These are phyloP conservation scores for Phytophthora nicotianae DNA, from an alignment of 352 stramenopile genomes.

Conservation along the genomic window DNA sequence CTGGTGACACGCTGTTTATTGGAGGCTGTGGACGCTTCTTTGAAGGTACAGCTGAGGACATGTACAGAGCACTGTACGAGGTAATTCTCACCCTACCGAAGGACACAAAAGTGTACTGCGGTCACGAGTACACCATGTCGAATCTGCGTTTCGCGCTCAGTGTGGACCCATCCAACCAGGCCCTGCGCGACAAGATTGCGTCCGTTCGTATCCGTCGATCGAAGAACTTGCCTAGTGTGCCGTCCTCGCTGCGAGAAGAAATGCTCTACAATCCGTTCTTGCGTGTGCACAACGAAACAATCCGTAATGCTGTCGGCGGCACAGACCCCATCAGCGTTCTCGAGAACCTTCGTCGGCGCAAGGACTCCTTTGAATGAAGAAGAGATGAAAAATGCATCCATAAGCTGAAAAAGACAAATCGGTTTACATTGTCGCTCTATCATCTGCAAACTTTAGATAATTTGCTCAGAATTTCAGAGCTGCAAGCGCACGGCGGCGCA, in stretches of 20 bases:
- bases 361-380: slow-evolving; percentile 74
- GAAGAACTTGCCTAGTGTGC: slow-evolving; percentile 92
- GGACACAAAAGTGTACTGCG: slow-evolving; percentile 90
- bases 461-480: slow-evolving; percentile 33
- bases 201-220: slow-evolving; percentile 73
- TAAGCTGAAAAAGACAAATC: slow-evolving; percentile 4
- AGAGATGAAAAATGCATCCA: neutral
- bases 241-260: slow-evolving; percentile 87
- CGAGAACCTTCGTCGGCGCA: slow-evolving; percentile 75
- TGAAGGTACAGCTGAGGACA: slow-evolving; percentile 87
- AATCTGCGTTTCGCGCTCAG: slow-evolving; percentile 94
- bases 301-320: slow-evolving; percentile 79
- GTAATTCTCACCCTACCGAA: slow-evolving; percentile 86
- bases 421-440: neutral
- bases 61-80: slow-evolving; percentile 89
- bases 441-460: slow-evolving; percentile 10
- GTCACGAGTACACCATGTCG: slow-evolving; percentile 93
- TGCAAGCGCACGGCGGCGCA: slow-evolving; percentile 33
- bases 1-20: slow-evolving; percentile 89
- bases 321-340: slow-evolving; percentile 82
- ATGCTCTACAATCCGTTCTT: slow-evolving; percentile 91
- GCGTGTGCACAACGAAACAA: slow-evolving; percentile 83
- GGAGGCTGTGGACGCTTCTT: slow-evolving; percentile 89
- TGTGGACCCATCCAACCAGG: slow-evolving; percentile 92
- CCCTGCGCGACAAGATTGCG: slow-evolving; percentile 87